These are phyloP conservation scores for Erythrophleum ivorense DNA, from an alignment of 331 rosid species.

Conservation along the genomic window DNA sequence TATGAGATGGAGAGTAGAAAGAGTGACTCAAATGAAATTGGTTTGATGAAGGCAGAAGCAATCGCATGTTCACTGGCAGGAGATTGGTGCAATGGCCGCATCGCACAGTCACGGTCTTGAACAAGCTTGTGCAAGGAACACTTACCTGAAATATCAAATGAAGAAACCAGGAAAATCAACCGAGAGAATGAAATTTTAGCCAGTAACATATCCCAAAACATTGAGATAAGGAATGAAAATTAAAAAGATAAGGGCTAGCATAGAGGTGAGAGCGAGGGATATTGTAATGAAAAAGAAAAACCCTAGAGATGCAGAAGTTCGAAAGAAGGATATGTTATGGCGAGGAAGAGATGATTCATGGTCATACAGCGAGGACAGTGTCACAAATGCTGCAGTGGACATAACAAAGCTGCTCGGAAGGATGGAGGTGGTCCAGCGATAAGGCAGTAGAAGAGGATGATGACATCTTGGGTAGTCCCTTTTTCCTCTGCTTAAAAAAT, in stretches of 20 bases:
- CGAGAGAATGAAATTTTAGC: slow-evolving; percentile 13
- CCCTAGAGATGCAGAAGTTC: slow-evolving; percentile 37
- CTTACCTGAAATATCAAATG: slow-evolving; percentile 63
- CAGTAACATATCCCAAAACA: not conserved
- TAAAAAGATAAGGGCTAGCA: not conserved
- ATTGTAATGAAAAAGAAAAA: slow-evolving; percentile 14
- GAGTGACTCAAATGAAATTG: slow-evolving; percentile 90
- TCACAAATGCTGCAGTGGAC: slow-evolving; percentile 96
- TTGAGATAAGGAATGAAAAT: not conserved
- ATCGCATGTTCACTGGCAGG: slow-evolving; percentile 88
- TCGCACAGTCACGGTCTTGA: slow-evolving; percentile 92
- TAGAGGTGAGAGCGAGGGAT: not conserved
- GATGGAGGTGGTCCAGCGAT: slow-evolving; percentile 84
- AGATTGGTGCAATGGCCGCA: slow-evolving; percentile 98
- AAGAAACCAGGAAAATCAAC: not conserved
- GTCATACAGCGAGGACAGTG: slow-evolving; percentile 91
- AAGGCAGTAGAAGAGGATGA: slow-evolving; percentile 72
- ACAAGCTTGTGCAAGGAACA: slow-evolving; percentile 94
- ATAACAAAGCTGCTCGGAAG: slow-evolving; percentile 97
- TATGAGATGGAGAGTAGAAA: slow-evolving; percentile 76
- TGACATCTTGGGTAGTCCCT: slow-evolving; percentile 58
- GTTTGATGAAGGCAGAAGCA: slow-evolving; percentile 82
- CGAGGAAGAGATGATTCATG: not conserved
- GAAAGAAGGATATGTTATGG: not conserved
- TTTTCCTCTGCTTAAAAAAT: slow-evolving; percentile 44